phyloP scores from a whole-genome alignment of 2,329 filamentous ascomycete genomes.

The Fusarium nodosum region DNA sequence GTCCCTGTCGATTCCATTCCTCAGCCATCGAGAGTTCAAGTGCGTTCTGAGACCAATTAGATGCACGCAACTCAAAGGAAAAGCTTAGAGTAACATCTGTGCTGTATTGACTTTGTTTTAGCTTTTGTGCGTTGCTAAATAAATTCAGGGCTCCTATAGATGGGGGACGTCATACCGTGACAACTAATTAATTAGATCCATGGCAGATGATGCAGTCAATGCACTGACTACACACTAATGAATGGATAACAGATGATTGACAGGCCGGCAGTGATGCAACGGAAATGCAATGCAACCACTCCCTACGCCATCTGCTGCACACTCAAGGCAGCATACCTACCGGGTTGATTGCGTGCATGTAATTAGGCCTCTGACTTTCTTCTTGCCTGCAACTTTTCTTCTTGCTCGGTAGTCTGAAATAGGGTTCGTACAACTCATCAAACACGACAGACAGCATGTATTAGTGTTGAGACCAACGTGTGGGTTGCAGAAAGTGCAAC shows the following conservation, averaged over 20 bases:
- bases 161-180: constrained; percentile 22
- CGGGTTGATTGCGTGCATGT: constrained; percentile 8
- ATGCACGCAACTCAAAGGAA: neutral
- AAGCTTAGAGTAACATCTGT: constrained; percentile 1
- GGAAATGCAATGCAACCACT: constrained; percentile 39
- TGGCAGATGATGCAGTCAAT: constrained; percentile 8
- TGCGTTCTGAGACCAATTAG: constrained; percentile 7
- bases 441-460: constrained; percentile 7
- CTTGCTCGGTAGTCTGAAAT: constrained; percentile 13
- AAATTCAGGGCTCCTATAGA: constrained; percentile 15
- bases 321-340: neutral
- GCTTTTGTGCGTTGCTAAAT: constrained; percentile 3
- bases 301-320: constrained; percentile 19
- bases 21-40: constrained; percentile 12
- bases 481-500: constrained; percentile 24
- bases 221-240: constrained; percentile 12
- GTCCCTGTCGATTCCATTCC: constrained; percentile 40
- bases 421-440: constrained; percentile 23
- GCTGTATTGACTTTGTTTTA: constrained; percentile 4
- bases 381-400: neutral
- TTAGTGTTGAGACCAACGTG: constrained; percentile 7
- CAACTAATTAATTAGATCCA: constrained; percentile 10
- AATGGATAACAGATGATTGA: constrained; percentile 7
- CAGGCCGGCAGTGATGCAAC: constrained; percentile 25
- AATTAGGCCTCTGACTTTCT: neutral